phyloP scores from a whole-genome alignment of 179 eudicot species.

The Actinidia chinensis region DNA sequence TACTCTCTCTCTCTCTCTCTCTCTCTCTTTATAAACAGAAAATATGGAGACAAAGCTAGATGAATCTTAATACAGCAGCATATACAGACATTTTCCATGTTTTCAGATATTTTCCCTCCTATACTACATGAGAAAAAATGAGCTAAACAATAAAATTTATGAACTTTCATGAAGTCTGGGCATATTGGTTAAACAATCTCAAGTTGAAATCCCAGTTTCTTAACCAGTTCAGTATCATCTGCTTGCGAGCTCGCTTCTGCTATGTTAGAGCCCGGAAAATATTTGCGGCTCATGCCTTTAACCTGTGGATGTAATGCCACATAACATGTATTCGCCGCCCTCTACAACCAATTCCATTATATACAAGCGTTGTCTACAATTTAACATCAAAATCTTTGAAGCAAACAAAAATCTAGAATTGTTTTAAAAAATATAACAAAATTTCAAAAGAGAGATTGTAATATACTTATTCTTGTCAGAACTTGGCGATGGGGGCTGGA shows the following conservation, averaged over 20 bases:
- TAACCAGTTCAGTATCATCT: conserved; percentile 27
- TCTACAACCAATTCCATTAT: conserved; percentile 25
- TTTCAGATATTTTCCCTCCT: too few relatives aligned
- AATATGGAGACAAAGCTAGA: too few relatives aligned
- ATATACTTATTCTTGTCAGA: too few relatives aligned
- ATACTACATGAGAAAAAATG: too few relatives aligned
- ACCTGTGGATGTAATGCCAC: conserved; percentile 39
- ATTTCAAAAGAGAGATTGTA: too few relatives aligned
- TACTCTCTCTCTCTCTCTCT: too few relatives aligned
- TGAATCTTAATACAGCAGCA: too few relatives aligned
- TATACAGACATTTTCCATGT: too few relatives aligned
- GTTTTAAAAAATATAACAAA: background rate
- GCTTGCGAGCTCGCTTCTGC: conserved; percentile 22
- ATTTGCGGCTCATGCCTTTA: conserved; percentile 27
- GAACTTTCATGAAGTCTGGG: background rate
- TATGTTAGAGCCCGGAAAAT: conserved; percentile 28
- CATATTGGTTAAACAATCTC: conserved; percentile 19
- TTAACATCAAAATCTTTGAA: background rate
- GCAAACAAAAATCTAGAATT: background rate
- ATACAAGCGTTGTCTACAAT: background rate
- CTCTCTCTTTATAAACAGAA: too few relatives aligned
- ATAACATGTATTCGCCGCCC: conserved; percentile 45
- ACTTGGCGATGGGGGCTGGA: too few relatives aligned
- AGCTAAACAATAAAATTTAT: background rate
- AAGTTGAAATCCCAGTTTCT: conserved; percentile 31